These are phyloP conservation scores for Teratosphaeria viscida DNA, from an alignment of 2,329 filamentous ascomycete genomes.

Conservation along the genomic window DNA sequence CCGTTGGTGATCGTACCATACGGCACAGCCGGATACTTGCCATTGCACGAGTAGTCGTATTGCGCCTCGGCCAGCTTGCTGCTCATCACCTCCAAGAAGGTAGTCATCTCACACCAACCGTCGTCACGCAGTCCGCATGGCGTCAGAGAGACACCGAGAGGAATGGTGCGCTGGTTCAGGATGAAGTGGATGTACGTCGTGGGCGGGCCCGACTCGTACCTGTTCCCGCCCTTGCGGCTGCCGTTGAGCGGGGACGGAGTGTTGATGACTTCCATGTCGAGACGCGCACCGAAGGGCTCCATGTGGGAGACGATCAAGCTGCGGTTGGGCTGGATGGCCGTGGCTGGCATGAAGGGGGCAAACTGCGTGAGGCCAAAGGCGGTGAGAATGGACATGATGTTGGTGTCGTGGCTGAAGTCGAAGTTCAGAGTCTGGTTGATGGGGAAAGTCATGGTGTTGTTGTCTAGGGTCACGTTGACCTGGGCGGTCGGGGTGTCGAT, in stretches of 20 bases:
- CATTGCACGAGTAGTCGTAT: slow-evolving; percentile 59
- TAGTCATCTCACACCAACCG: slow-evolving; percentile 65
- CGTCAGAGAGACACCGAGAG: slow-evolving; percentile 54
- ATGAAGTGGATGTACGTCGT: slow-evolving; percentile 66
- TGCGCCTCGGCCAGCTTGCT: slow-evolving; percentile 46
- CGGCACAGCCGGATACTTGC: slow-evolving; percentile 38
- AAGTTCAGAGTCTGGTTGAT: slow-evolving; percentile 64
- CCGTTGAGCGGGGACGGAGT: slow-evolving; percentile 53
- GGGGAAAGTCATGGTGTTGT: slow-evolving; percentile 58
- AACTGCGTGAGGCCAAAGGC: slow-evolving; percentile 67
- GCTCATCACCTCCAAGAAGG: slow-evolving; percentile 55
- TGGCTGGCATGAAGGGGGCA: slow-evolving; percentile 45
- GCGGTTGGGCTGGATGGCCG: slow-evolving; percentile 43
- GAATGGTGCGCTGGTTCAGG: slow-evolving; percentile 57
- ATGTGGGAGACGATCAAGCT: slow-evolving; percentile 57
- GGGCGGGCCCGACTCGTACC: slow-evolving; percentile 36
- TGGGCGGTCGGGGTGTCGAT: slow-evolving; percentile 33
- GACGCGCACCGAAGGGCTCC: slow-evolving; percentile 59
- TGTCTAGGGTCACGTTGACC: slow-evolving; percentile 59
- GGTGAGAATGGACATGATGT: slow-evolving; percentile 50
- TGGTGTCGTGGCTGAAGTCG: slow-evolving; percentile 67
- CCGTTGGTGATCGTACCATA: slow-evolving; percentile 45
- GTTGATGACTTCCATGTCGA: slow-evolving; percentile 65
- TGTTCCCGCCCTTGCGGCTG: slow-evolving; percentile 34
- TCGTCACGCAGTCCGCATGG: slow-evolving; percentile 57